A percentile compares a stretch with the other conserved stretches of the same genome.
These are phyloP conservation scores for Arachis monticola DNA, from an alignment of 331 rosid genomes.

Conservation along the genomic window DNA sequence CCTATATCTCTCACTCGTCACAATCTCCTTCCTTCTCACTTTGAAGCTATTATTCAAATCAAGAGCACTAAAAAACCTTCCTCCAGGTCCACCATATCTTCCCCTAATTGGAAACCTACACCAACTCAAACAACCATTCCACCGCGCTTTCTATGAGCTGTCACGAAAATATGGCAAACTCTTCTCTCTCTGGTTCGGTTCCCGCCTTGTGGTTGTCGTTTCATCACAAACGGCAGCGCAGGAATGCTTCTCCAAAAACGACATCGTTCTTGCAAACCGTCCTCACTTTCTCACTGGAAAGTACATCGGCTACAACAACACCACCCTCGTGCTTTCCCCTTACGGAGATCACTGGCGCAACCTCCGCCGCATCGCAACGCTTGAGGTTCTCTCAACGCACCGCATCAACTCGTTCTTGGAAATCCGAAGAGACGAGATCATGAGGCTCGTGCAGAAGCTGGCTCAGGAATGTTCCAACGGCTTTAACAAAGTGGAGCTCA, in stretches of 20 bases:
- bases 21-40: not conserved
- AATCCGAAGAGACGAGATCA: constrained; percentile 37
- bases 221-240: constrained; percentile 18
- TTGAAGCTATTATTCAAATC: constrained; percentile 16
- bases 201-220: constrained; percentile 41
- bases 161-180: constrained; percentile 37
- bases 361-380: constrained; percentile 45
- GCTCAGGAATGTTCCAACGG: not conserved
- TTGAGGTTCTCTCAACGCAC: constrained; percentile 41
- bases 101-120: constrained; percentile 48
- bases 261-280: constrained; percentile 46
- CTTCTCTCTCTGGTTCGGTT: constrained; percentile 42
- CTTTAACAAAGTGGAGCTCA: constrained; percentile 37
- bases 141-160: constrained; percentile 26
- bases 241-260: constrained; percentile 54
- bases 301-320: constrained; percentile 40
- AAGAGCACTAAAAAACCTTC: constrained; percentile 19
- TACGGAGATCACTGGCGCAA: constrained; percentile 58
- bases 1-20: not conserved
- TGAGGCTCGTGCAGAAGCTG: constrained; percentile 27
- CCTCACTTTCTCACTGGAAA: constrained; percentile 24
- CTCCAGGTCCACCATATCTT: constrained; percentile 36
- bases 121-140: constrained; percentile 44
- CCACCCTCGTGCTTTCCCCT: constrained; percentile 2
- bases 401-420: constrained; percentile 36